Percentiles rank a stretch among this genome's conserved stretches.
Evolutionary conservation across 345 rosid genomes (phyloP).

Genomic region (Trapa bicornis): DNA sequence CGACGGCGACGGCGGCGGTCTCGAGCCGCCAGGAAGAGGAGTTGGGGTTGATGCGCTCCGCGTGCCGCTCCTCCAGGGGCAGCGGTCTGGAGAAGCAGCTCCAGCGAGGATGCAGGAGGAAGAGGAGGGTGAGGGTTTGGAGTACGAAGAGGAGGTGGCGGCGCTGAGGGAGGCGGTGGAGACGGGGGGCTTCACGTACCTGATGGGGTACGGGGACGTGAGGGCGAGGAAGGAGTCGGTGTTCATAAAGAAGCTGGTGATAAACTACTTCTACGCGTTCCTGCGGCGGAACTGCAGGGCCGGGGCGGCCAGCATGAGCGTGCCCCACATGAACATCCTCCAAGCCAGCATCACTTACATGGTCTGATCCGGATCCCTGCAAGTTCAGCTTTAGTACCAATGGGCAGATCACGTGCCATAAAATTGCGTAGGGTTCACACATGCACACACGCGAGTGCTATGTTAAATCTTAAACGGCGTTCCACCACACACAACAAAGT

Average conservation of each 20-base stretch:
- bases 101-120: slow-evolving; percentile 13
- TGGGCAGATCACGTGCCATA: neutral
- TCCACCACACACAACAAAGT: too few relatives aligned
- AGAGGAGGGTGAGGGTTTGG: slow-evolving; percentile 60
- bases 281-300: slow-evolving; percentile 78
- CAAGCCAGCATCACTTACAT: slow-evolving; percentile 83
- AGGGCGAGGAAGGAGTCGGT: slow-evolving; percentile 72
- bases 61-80: slow-evolving; percentile 48
- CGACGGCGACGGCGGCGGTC: slow-evolving; percentile 34
- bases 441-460: too few relatives aligned
- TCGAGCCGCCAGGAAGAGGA: slow-evolving; percentile 13
- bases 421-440: neutral
- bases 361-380: slow-evolving; percentile 28
- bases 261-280: slow-evolving; percentile 86
- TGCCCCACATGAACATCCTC: slow-evolving; percentile 84
- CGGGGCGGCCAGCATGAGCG: slow-evolving; percentile 67
- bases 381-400: neutral
- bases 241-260: slow-evolving; percentile 77
- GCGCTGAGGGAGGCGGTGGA: slow-evolving; percentile 71
- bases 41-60: slow-evolving; percentile 37
- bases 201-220: slow-evolving; percentile 69
- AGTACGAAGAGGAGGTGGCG: slow-evolving; percentile 70
- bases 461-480: too few relatives aligned
- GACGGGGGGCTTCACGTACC: slow-evolving; percentile 64
- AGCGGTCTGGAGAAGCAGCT: slow-evolving; percentile 16